phyloP scores from a whole-genome alignment of 1,139 yeast genomes.

The Blastobotrys ciferrii region DNA sequence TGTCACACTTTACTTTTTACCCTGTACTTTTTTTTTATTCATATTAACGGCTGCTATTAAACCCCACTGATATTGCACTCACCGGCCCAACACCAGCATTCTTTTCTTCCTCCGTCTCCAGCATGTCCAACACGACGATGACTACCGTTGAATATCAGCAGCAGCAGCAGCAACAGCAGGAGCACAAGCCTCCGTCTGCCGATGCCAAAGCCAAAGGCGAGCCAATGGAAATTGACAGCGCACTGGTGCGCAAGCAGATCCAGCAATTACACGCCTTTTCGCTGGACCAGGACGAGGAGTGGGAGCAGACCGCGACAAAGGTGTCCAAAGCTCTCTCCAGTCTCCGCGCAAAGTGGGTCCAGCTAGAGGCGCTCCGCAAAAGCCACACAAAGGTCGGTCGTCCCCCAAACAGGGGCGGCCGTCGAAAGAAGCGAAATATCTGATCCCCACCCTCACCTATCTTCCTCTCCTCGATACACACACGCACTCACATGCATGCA shows the following conservation, averaged over 20 bases:
- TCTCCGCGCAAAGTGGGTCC: constrained; percentile 24
- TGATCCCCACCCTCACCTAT: neutral
- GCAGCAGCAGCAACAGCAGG: neutral
- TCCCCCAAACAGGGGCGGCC: constrained; percentile 4
- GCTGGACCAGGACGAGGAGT: constrained; percentile 28
- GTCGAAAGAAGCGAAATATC: neutral
- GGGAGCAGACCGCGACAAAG: constrained; percentile 27
- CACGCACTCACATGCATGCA: too few relatives aligned
- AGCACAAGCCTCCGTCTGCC: neutral
- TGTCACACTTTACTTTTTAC: neutral
- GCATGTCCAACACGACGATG: neutral
- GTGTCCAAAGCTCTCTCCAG: constrained; percentile 20
- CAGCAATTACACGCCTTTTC: constrained; percentile 19
- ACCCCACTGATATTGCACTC: too few relatives aligned
- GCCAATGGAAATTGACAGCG: constrained; percentile 12
- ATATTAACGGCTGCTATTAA: neutral
- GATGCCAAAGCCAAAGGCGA: neutral
- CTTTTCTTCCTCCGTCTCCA: neutral
- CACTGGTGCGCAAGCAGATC: constrained; percentile 18
- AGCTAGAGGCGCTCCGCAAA: constrained; percentile 22
- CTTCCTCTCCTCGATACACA: too few relatives aligned
- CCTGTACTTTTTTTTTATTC: neutral
- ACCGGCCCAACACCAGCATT: neutral
- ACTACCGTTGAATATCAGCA: neutral
- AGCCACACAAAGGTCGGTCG: constrained; percentile 9